Conservation (phyloP, 2,329 filamentous ascomycete species). For the Trichoderma sp. region DNA sequence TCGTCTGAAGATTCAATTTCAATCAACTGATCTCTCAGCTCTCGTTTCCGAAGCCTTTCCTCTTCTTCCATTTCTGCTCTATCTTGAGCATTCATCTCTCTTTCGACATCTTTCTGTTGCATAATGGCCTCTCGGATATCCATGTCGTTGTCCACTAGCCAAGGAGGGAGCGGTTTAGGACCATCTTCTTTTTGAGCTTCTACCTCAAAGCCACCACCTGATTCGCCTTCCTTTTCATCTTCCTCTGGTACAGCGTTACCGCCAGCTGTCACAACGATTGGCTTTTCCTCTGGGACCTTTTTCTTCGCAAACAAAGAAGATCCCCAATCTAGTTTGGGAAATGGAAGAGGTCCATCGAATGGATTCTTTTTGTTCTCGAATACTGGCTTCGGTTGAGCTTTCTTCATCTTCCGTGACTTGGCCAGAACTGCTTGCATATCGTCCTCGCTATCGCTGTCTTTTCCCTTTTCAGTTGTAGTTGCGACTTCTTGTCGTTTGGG, state of each 20-base stretch:
- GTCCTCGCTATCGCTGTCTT: conserved; percentile 73
- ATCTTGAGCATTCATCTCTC: conserved; percentile 67
- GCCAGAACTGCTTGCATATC: conserved; percentile 78
- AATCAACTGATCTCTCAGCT: conserved; percentile 57
- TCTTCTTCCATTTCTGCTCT: conserved; percentile 61
- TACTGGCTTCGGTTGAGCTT: conserved; percentile 45
- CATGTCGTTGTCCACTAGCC: conserved; percentile 68
- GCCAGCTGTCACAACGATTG: conserved; percentile 29
- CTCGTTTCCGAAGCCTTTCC: conserved; percentile 50
- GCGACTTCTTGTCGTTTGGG: conserved; percentile 43
- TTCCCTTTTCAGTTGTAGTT: conserved; percentile 10
- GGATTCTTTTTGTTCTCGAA: conserved; percentile 62
- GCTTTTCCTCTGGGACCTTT: conserved; percentile 34
- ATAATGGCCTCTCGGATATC: conserved; percentile 69
- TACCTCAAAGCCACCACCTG: conserved; percentile 69
- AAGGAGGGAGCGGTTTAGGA: conserved; percentile 71
- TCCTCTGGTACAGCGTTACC: conserved; percentile 32
- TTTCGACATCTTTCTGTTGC: conserved; percentile 60
- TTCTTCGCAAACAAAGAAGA: conserved; percentile 61
- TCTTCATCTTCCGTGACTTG: conserved; percentile 67
- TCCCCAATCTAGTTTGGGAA: conserved; percentile 79
- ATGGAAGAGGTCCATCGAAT: conserved; percentile 82
- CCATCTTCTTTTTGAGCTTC: conserved; percentile 48
- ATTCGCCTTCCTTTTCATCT: conserved; percentile 50
- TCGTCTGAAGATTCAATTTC: conserved; percentile 65